Evolutionary conservation across 257 asterid species (phyloP).

Genomic region (Nicotiana sylvestris): DNA sequence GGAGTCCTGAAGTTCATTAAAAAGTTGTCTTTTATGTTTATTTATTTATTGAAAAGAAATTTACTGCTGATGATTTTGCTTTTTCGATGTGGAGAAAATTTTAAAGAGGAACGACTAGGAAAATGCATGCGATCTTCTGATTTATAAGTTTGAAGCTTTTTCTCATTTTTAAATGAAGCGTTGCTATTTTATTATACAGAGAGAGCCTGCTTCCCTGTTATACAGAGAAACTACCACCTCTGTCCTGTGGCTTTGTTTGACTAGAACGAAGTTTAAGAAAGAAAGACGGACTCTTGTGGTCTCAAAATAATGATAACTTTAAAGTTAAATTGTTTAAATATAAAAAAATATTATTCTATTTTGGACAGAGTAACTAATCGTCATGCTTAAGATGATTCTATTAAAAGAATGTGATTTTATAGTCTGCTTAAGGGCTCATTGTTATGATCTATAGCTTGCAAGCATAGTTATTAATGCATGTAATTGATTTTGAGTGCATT

Average conservation of each 20-base stretch:
- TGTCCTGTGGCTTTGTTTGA: too few relatives aligned
- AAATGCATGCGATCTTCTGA: not conserved
- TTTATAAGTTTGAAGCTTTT: not conserved
- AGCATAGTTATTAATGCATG: not conserved
- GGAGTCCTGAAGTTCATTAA: not conserved
- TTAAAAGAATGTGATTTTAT: not conserved
- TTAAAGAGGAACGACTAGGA: not conserved
- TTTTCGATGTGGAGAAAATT: not conserved
- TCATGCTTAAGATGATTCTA: not conserved
- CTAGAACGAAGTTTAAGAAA: too few relatives aligned
- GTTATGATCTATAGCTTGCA: not conserved
- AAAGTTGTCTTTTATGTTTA: too few relatives aligned
- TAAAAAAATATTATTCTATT: too few relatives aligned
- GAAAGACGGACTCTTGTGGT: too few relatives aligned
- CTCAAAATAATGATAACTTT: too few relatives aligned
- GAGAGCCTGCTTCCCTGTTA: not conserved
- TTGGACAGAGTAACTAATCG: not conserved
- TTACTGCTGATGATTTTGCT: not conserved
- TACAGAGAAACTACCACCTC: not conserved
- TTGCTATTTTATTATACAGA: not conserved
- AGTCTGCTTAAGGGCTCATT: not conserved
- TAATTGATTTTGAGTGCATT: not conserved
- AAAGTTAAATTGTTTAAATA: too few relatives aligned
- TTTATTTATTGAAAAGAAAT: not conserved
- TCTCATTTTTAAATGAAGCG: not conserved